phyloP scores from a whole-genome alignment of 805 yeast genomes.

The Peterozyma xylosa region DNA sequence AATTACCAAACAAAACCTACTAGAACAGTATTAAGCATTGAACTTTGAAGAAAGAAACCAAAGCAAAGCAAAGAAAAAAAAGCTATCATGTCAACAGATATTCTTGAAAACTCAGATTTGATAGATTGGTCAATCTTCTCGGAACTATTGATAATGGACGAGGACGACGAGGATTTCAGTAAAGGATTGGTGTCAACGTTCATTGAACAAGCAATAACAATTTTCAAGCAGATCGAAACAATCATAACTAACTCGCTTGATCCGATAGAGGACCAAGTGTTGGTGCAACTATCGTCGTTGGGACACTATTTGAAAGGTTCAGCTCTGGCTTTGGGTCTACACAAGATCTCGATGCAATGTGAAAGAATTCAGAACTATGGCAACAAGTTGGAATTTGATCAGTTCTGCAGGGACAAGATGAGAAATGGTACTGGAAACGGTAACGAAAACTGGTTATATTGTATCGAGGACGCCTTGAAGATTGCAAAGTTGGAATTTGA shows the following conservation, averaged over 20 bases:
- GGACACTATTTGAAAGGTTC: constrained; percentile 96
- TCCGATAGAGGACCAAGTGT: constrained; percentile 28
- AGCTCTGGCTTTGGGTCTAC: constrained; percentile 88
- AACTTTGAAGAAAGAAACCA: no score
- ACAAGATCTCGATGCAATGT: constrained; percentile 76
- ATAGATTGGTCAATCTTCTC: constrained; percentile 85
- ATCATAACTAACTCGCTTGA: constrained; percentile 25
- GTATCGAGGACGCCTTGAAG: constrained; percentile 45
- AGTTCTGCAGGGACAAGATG: constrained; percentile 16
- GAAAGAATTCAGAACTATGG: constrained; percentile 93
- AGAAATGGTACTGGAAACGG: constrained; percentile 22
- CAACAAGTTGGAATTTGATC: constrained; percentile 28
- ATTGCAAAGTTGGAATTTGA: constrained; percentile 44
- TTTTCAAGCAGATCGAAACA: constrained; percentile 63
- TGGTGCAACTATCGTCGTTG: constrained; percentile 57
- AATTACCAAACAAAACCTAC: no score
- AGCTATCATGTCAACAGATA: constrained; percentile 11
- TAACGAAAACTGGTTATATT: constrained; percentile 24
- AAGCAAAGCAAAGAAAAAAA: no score
- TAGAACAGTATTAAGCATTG: no score
- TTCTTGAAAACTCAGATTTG: constrained; percentile 46
- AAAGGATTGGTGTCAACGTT: constrained; percentile 71
- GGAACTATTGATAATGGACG: constrained; percentile 91
- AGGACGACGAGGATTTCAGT: constrained; percentile 90
- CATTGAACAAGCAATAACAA: constrained; percentile 81